Percentiles rank a stretch among this genome's conserved stretches.
Evolutionary conservation across 2,329 filamentous ascomycete genomes (phyloP).

Genomic region (Colletotrichum theobromicola): DNA sequence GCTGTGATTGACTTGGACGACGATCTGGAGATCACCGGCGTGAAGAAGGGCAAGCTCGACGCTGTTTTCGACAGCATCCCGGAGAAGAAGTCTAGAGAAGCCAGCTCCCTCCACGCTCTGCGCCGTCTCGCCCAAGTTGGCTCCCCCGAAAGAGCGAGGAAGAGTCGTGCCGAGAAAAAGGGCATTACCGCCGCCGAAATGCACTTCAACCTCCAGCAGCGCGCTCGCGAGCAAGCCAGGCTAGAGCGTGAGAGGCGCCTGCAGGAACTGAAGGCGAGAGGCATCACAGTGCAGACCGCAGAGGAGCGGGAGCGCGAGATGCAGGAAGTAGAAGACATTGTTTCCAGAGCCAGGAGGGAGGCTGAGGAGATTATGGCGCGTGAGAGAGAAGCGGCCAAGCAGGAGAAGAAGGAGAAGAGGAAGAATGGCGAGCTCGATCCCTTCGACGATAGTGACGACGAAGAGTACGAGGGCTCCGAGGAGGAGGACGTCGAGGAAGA

Average conservation of each 20-base stretch:
- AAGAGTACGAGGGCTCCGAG: conserved; percentile 47
- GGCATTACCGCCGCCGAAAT: conserved; percentile 75
- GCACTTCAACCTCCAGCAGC: conserved; percentile 69
- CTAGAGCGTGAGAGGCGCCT: conserved; percentile 79
- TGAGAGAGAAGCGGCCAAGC: conserved; percentile 77
- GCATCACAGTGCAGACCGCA: conserved; percentile 80
- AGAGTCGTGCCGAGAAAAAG: conserved; percentile 47
- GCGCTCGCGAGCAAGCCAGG: conserved; percentile 81
- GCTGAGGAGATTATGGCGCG: conserved; percentile 78
- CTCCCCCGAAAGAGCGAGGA: conserved; percentile 61
- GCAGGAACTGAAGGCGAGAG: conserved; percentile 77
- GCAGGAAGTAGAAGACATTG: conserved; percentile 84
- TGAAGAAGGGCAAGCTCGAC: conserved; percentile 57
- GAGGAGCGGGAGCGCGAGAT: conserved; percentile 87
- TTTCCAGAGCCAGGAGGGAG: conserved; percentile 83
- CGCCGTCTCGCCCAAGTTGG: conserved; percentile 76
- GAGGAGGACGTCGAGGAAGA: conserved; percentile 44
- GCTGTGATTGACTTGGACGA: conserved; percentile 56
- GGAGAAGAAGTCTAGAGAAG: conserved; percentile 65
- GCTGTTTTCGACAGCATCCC: conserved; percentile 75
- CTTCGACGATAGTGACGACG: conserved; percentile 63
- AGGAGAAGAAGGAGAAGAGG: conserved; percentile 54
- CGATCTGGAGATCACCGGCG: conserved; percentile 66
- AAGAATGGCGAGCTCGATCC: conserved; percentile 52
- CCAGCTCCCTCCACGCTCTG: conserved; percentile 69